Base-by-base conservation (phyloP, 345 rosid species). In the Trapa incisa region DNA sequence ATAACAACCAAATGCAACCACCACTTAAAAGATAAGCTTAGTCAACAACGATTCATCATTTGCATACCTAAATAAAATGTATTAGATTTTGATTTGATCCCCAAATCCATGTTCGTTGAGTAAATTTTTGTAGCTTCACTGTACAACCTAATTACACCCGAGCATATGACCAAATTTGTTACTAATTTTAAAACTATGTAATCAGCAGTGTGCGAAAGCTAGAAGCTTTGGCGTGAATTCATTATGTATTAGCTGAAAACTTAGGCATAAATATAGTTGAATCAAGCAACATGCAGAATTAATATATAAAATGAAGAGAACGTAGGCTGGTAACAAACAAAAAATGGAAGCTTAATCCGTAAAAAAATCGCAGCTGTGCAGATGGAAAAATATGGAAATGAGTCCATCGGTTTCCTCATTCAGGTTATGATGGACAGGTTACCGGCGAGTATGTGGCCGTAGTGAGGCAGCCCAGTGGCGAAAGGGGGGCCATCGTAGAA, bases 401-500 rank as follows among this genome's bases (percentile, higher is more conserved):
- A 50, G 17, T 50, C n/a, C 6, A 53, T 17, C 4, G 1, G 8
- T 8, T 54, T 54, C 33, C 35, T 54, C 60, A n/a, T 54, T 54
- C 33, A 22, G 33, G 6, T 6, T 6, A 2, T 54, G 56, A 15
- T 50, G 17, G 56, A 50, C 22, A 4, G 63, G 1, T 58, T 32
- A 58, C 99, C 99, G 61, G 97, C 93, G 15, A 94, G 92, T 63
- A 94, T 87, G 82, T 94, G 99, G 2, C 99, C 99, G 74, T 94
- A 94, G 72, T 94, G 99, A 37, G 97, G 99, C 50, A 86, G 87
- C 0, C 99, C 99, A 16, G 99, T 91, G 64, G 99, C 99, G 79
- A 94, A 94, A 6, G 99, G 99, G 3, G 97, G 99, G 0, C 99
- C 99, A 63, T 94, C 99, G 67, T 91, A 94, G 84, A 94, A 94